Evolutionary conservation across 2,329 filamentous ascomycete genomes (phyloP).

Genomic region (Ilyonectria destructans): DNA sequence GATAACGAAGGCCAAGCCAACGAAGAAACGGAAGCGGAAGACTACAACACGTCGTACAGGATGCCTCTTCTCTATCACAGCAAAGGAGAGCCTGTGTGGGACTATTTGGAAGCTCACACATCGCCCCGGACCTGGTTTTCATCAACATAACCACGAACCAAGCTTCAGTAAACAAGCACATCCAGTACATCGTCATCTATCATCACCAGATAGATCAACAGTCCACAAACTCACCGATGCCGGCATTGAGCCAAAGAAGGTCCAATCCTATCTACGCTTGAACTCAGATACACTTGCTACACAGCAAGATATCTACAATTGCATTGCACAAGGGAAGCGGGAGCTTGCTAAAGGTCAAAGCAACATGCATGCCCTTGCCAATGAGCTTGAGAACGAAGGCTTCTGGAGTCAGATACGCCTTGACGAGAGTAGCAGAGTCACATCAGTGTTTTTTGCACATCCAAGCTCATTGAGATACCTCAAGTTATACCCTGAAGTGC

Average conservation of each 20-base stretch:
- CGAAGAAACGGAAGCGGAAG: not conserved
- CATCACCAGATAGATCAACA: not conserved
- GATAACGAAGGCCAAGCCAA: not conserved
- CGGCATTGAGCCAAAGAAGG: slow-evolving; percentile 29
- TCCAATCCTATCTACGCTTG: slow-evolving; percentile 30
- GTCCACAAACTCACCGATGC: not conserved
- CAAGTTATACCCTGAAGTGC: slow-evolving; percentile 36
- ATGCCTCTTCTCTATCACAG: too few species aligned
- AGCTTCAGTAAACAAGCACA: not conserved
- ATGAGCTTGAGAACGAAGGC: slow-evolving; percentile 38
- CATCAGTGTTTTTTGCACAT: slow-evolving; percentile 44
- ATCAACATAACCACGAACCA: not conserved
- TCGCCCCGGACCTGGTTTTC: not conserved
- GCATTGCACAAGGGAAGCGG: slow-evolving; percentile 32
- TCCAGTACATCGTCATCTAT: not conserved
- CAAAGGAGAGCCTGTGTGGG: too few species aligned
- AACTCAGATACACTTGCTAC: slow-evolving; percentile 31
- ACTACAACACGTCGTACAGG: not conserved
- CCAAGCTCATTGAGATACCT: slow-evolving; percentile 43
- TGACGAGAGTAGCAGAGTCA: slow-evolving; percentile 11
- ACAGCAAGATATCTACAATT: slow-evolving; percentile 45
- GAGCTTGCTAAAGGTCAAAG: not conserved
- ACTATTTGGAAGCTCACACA: not conserved
- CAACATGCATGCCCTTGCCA: slow-evolving; percentile 38
- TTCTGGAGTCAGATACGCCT: slow-evolving; percentile 41